These are phyloP conservation scores for Aegilops speltoides DNA, from an alignment of 176 grass and related monocot species.

Conservation along the genomic window DNA sequence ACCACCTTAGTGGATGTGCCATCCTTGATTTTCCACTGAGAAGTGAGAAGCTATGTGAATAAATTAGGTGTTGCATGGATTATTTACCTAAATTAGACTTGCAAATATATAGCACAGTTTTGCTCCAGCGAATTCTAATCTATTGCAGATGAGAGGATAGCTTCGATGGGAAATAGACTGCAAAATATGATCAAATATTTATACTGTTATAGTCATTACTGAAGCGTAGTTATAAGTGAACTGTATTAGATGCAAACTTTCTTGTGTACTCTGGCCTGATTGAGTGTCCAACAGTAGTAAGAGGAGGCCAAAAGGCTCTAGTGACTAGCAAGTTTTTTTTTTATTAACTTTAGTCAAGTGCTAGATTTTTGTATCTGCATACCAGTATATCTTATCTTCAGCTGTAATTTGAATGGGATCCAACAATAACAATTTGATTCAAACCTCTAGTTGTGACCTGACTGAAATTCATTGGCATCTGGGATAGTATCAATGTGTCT, in stretches of 20 bases:
- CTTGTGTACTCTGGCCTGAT: background rate
- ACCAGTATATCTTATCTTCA: background rate
- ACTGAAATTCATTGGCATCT: background rate
- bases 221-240: slow-evolving; percentile 14
- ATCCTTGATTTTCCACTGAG: slow-evolving; percentile 1
- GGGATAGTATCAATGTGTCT: background rate
- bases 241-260: slow-evolving; percentile 9
- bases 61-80: slow-evolving; percentile 10
- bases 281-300: background rate
- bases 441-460: background rate
- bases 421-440: slow-evolving; percentile 1
- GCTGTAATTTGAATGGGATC: background rate
- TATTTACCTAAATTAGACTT: slow-evolving; percentile 13
- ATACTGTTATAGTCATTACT: background rate
- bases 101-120: background rate
- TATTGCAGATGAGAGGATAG: background rate
- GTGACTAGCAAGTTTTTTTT: background rate
- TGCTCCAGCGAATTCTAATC: background rate
- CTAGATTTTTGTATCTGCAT: background rate
- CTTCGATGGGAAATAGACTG: background rate
- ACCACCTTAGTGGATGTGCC: background rate
- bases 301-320: background rate
- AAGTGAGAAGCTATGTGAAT: slow-evolving; percentile 23
- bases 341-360: background rate
- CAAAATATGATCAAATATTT: background rate